Conservation (phyloP, 1,284 basidiomycete genomes). For the Cystobasidium slooffiae region DNA sequence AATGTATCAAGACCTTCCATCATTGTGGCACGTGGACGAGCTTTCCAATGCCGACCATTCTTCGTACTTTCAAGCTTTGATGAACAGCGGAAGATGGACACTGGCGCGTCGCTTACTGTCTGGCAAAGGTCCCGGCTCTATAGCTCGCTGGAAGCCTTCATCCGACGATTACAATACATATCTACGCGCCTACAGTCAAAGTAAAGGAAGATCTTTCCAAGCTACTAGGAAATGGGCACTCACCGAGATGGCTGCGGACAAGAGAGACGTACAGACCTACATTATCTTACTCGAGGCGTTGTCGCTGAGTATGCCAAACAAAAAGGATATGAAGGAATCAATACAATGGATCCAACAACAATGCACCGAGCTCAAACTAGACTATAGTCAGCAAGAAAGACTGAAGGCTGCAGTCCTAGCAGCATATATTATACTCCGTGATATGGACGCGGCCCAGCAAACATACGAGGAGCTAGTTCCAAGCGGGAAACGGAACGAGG, state of each 20-base stretch:
- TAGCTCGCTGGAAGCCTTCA: neutral
- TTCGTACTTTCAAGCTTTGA: conserved; percentile 38
- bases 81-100: conserved; percentile 16
- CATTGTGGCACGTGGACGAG: conserved; percentile 22
- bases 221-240: neutral
- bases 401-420: neutral
- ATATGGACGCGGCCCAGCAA: neutral
- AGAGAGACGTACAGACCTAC: neutral
- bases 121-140: neutral
- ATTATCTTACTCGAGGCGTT: conserved; percentile 2
- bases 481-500: neutral
- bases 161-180: conserved; percentile 15
- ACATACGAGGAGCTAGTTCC: neutral
- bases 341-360: neutral
- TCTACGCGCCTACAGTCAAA: conserved; percentile 7
- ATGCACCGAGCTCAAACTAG: neutral
- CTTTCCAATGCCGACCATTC: conserved; percentile 44
- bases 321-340: neutral
- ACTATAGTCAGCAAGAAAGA: neutral
- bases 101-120: neutral
- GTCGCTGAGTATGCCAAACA: neutral
- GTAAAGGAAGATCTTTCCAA: neutral
- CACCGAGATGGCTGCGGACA: neutral
- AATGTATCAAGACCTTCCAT: conserved; percentile 47
- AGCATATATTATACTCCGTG: neutral